phyloP scores from a whole-genome alignment of 306 rosid genomes.

The Malus sieversii region DNA sequence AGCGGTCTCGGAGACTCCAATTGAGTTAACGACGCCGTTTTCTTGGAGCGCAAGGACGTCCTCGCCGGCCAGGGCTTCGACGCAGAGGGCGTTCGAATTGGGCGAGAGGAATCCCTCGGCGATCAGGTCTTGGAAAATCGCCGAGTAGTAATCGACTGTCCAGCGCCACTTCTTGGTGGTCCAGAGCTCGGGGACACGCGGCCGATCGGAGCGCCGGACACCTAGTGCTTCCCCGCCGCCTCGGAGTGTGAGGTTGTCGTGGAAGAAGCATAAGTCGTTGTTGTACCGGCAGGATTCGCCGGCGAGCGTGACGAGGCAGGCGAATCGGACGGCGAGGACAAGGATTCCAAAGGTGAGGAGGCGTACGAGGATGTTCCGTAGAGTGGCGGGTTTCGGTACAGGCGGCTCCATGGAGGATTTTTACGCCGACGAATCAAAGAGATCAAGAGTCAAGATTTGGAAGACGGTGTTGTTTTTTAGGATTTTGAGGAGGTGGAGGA shows the following conservation, averaged over 20 bases:
- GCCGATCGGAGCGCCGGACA: neutral
- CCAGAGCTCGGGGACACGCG: neutral
- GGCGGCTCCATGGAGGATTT: conserved; percentile 26
- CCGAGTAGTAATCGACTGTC: conserved; percentile 35
- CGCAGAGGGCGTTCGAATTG: conserved; percentile 31
- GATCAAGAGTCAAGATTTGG: neutral
- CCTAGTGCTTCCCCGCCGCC: neutral
- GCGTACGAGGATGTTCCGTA: conserved; percentile 23
- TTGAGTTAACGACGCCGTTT: conserved; percentile 29
- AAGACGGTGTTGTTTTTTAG: neutral
- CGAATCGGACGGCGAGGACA: conserved; percentile 33
- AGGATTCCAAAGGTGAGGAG: conserved; percentile 37
- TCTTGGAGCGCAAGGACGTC: conserved; percentile 38
- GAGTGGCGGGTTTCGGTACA: conserved; percentile 11
- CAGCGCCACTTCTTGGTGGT: conserved; percentile 31
- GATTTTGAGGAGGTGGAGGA: neutral
- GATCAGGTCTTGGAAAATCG: conserved; percentile 37
- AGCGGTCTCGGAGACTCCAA: conserved; percentile 36
- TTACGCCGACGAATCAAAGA: neutral
- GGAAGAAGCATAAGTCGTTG: conserved; percentile 41
- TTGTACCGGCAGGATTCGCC: conserved; percentile 31
- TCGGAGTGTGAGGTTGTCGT: neutral
- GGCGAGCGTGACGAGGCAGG: conserved; percentile 35
- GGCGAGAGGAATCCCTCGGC: conserved; percentile 35
- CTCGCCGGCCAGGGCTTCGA: conserved; percentile 33